phyloP scores from a whole-genome alignment of 2,329 filamentous ascomycete genomes.

The Shiraia sp. region DNA sequence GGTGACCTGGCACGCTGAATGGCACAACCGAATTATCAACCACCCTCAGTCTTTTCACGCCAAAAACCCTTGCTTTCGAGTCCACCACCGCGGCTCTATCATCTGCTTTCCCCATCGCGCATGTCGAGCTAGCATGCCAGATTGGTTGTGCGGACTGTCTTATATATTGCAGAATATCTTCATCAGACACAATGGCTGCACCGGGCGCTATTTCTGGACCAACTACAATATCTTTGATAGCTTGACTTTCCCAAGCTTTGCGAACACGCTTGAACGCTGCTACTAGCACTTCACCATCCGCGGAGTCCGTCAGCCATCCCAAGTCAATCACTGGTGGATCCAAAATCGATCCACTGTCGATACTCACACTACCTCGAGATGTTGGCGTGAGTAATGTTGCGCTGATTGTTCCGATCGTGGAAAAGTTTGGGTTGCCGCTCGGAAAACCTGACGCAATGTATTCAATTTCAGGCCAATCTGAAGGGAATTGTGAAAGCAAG shows the following conservation, averaged over 20 bases:
- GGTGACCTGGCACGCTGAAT: constrained; percentile 42
- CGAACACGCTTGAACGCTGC: constrained; percentile 37
- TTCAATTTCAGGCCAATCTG: constrained; percentile 27
- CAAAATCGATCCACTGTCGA: constrained; percentile 27
- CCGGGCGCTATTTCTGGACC: constrained; percentile 35
- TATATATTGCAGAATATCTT: constrained; percentile 20
- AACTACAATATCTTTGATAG: constrained; percentile 21
- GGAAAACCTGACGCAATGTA: constrained; percentile 21
- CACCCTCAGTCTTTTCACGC: constrained; percentile 38
- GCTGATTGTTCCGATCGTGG: constrained; percentile 19
- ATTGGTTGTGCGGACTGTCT: constrained; percentile 12
- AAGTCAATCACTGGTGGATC: constrained; percentile 41
- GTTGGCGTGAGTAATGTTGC: constrained; percentile 14
- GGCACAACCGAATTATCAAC: constrained; percentile 41
- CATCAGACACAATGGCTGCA: constrained; percentile 20
- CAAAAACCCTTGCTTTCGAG: constrained; percentile 37
- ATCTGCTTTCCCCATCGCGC: constrained; percentile 30
- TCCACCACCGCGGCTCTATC: constrained; percentile 41
- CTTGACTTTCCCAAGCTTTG: constrained; percentile 25
- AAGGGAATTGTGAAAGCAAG: constrained; percentile 14
- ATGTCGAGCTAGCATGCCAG: constrained; percentile 25
- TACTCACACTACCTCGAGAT: constrained; percentile 37
- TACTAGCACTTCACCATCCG: constrained; percentile 37
- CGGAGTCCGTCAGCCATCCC: constrained; percentile 35
- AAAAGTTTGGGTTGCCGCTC: constrained; percentile 12